These are phyloP conservation scores for Paecilomyces sp. DNA, from an alignment of 2,329 filamentous ascomycete genomes.

Conservation along the genomic window DNA sequence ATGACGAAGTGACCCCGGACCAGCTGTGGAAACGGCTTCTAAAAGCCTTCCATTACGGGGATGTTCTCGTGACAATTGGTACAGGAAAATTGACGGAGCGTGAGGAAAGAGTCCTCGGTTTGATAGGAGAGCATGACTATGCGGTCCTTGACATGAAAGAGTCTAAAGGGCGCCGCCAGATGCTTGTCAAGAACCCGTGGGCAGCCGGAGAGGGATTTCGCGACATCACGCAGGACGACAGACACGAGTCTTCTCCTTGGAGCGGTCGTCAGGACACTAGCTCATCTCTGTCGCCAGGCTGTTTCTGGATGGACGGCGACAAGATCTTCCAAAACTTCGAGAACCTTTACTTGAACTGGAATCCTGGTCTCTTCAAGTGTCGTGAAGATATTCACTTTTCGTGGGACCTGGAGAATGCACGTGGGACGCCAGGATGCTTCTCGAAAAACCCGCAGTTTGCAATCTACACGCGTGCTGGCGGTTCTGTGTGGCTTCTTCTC, in stretches of 20 bases:
- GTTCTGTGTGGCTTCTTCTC: conserved; percentile 73
- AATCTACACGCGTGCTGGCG: conserved; percentile 46
- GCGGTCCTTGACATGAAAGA: conserved; percentile 76
- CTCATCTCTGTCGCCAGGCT: conserved; percentile 51
- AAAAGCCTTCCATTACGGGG: conserved; percentile 65
- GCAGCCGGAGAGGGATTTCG: conserved; percentile 55
- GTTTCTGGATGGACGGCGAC: conserved; percentile 88
- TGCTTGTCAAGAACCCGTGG: conserved; percentile 96
- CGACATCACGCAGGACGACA: conserved; percentile 2
- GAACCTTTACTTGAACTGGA: conserved; percentile 97
- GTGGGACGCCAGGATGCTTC: conserved; percentile 65
- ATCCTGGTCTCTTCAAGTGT: conserved; percentile 70
- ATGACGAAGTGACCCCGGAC: conserved; percentile 70
- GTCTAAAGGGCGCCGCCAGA: conserved; percentile 52
- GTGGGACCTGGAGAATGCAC: conserved; percentile 58
- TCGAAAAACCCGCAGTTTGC: conserved; percentile 58
- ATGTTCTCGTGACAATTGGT: conserved; percentile 83
- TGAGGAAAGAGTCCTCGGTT: conserved; percentile 72
- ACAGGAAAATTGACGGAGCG: conserved; percentile 72
- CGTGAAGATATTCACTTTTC: conserved; percentile 85
- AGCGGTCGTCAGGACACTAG: conserved; percentile 11
- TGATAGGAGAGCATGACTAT: conserved; percentile 90
- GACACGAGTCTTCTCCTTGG: conserved; percentile 4
- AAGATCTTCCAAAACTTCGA: conserved; percentile 88
- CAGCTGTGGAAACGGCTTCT: conserved; percentile 72